Evolutionary conservation across 495 filamentous ascomycete species (phyloP).

Genomic region (Elaphomyces granulatus): DNA sequence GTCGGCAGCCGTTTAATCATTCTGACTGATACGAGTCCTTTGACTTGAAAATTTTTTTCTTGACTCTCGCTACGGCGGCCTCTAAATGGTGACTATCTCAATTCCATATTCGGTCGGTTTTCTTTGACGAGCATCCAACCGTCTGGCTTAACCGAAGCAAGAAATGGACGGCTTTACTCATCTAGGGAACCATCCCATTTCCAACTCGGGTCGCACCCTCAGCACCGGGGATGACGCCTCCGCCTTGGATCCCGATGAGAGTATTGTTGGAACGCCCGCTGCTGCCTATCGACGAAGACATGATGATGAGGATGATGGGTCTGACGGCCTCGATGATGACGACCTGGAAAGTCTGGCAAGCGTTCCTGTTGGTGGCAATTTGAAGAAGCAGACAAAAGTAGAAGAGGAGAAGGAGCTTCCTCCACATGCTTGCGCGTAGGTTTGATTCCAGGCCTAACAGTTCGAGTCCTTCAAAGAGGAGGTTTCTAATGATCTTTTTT

Average conservation of each 20-base stretch:
- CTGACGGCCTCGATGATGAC: constrained; percentile 74
- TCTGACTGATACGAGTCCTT: no score
- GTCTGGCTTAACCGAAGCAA: no score
- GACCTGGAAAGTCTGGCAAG: constrained; percentile 88
- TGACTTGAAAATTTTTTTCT: no score
- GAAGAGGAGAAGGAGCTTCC: constrained; percentile 90
- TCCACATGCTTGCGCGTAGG: constrained; percentile 91
- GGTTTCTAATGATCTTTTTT: constrained; percentile 8
- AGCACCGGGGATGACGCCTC: constrained; percentile 57
- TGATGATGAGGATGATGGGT: constrained; percentile 76
- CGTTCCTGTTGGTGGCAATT: constrained; percentile 58
- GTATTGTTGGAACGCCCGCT: constrained; percentile 45
- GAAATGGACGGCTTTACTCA: constrained; percentile 88
- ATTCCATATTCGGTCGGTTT: background rate
- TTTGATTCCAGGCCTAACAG: constrained; percentile 15
- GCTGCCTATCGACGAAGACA: constrained; percentile 54
- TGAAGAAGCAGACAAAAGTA: constrained; percentile 45
- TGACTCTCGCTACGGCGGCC: no score
- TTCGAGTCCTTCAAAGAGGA: no score
- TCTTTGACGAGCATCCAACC: no score
- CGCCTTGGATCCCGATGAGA: constrained; percentile 61
- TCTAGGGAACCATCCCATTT: constrained; percentile 67
- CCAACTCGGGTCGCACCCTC: constrained; percentile 56
- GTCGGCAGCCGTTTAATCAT: no score
- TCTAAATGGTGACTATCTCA: no score